A percentile compares a stretch with the other conserved stretches of the same genome.
Conservation (phyloP, 345 rosid species). For the Physaria fendleri region DNA sequence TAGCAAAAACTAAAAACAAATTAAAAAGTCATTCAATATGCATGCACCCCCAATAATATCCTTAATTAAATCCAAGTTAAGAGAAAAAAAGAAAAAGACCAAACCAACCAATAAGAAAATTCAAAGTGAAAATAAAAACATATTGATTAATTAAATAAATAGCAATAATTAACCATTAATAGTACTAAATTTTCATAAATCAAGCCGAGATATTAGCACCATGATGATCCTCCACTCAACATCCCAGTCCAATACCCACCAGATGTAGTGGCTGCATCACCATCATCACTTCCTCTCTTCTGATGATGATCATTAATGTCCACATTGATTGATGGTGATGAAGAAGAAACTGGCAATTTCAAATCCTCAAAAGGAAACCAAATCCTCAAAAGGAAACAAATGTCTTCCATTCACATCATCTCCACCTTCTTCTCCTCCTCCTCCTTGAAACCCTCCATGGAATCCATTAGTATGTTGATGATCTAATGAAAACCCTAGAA, state of each 20-base stretch:
- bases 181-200: conserved; percentile 19
- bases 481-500: conserved; percentile 71
- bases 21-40: conserved; percentile 32
- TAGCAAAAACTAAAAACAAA: conserved; percentile 29
- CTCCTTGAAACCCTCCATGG: conserved; percentile 38
- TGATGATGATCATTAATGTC: conserved; percentile 45
- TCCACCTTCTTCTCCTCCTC: conserved; percentile 25
- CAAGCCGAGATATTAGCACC: conserved; percentile 44
- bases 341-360: conserved; percentile 56
- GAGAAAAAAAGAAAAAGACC: conserved; percentile 7
- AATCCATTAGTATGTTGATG: conserved; percentile 53
- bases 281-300: conserved; percentile 45
- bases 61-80: conserved; percentile 21
- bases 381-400: conserved; percentile 86
- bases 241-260: conserved; percentile 90
- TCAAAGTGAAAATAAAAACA: conserved; percentile 12
- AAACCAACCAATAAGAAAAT: conserved; percentile 14
- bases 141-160: conserved; percentile 23
- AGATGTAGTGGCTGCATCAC: conserved; percentile 35
- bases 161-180: conserved; percentile 21
- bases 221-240: conserved; percentile 95
- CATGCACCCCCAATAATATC: conserved; percentile 27
- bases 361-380: conserved; percentile 92
- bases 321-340: conserved; percentile 25
- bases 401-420: conserved; percentile 51